Conservation (phyloP, 805 yeast species). For the Cyberlindnera nakhonratchasimensis region DNA sequence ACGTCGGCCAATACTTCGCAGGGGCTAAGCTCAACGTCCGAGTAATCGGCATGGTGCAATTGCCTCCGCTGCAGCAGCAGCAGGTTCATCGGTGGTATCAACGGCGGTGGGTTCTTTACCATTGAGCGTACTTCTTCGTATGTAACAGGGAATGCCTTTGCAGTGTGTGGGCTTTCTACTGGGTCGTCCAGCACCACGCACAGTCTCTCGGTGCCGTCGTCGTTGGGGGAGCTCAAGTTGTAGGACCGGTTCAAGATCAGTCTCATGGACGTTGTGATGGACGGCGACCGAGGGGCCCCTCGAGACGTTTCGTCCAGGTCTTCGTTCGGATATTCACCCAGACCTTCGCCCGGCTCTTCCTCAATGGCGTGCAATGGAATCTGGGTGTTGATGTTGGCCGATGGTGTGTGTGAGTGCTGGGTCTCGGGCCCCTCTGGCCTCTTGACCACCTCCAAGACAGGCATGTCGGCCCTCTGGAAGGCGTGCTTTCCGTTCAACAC, state of each 20-base stretch:
- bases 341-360: too few relatives aligned
- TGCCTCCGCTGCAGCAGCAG: not conserved
- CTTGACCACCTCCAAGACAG: constrained; percentile 11
- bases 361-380: too few relatives aligned
- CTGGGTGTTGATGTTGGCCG: too few relatives aligned
- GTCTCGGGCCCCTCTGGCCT: not conserved
- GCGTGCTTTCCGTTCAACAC: constrained; percentile 34
- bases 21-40: not conserved
- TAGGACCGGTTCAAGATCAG: not conserved
- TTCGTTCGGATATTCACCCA: too few relatives aligned
- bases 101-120: constrained; percentile 11
- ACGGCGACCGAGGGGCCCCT: constrained; percentile 5
- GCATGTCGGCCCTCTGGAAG: constrained; percentile 26
- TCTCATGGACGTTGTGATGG: constrained; percentile 3
- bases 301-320: constrained; percentile 1
- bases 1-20: not conserved
- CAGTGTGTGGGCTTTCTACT: constrained; percentile 1
- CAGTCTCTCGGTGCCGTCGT: not conserved
- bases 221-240: not conserved
- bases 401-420: too few relatives aligned
- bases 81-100: not conserved
- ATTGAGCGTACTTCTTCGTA: constrained; percentile 9
- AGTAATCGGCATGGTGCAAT: not conserved
- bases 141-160: constrained; percentile 13
- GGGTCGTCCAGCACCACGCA: too few relatives aligned